Base-by-base conservation (phyloP, 495 filamentous ascomycete genomes). In the Diplogelasinospora grovesii region DNA sequence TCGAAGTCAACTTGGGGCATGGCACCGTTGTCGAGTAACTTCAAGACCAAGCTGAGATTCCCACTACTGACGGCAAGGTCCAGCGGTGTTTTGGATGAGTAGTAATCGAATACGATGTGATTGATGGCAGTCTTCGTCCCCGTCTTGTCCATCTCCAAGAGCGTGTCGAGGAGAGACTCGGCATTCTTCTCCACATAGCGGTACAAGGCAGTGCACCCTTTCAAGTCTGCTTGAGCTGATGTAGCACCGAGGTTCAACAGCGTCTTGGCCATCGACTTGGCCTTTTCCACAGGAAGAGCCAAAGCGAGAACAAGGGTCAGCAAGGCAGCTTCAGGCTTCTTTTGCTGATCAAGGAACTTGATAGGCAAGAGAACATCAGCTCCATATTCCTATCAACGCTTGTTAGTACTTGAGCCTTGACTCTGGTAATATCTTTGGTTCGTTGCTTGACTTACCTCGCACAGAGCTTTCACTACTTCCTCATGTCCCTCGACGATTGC, bases 181-280 rank as follows among this genome's bases (percentile, higher is more conserved):
- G 66, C 62, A 8, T 67, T 57, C 8, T 62, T 46, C 67, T 57
- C 49, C 68, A 85, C 54, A 36, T 57, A 71, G 22, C 50, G 56
- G 39, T 87, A 74, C 35, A 90, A 64, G 0, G 75, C 71, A 0
- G 82, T 85, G 8, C 60, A 52, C 1, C 74, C 67, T 22, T 69
- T 57, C 18, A 69, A 48, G 46, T 89, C 85, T 0, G 77, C 84
- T 51, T 90, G 86, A 1, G 81, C 77, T 26, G 75, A 77, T 1
- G 81, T 83, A 7, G 83, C 83, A 3, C 85, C 85, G 2, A 86
- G 63, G 18, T 74, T 66, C n/a, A 90, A 52, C 21, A 93, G 68
- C 0, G 71, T 71, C 42, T 66, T 59, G 1, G 67, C 68, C 70
- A 86, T 86, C 5, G 60, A 59, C 41, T 65, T 68, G 1, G 79